phyloP scores from a whole-genome alignment of 164 flowering plant species.

The Magnolia officinalis region DNA sequence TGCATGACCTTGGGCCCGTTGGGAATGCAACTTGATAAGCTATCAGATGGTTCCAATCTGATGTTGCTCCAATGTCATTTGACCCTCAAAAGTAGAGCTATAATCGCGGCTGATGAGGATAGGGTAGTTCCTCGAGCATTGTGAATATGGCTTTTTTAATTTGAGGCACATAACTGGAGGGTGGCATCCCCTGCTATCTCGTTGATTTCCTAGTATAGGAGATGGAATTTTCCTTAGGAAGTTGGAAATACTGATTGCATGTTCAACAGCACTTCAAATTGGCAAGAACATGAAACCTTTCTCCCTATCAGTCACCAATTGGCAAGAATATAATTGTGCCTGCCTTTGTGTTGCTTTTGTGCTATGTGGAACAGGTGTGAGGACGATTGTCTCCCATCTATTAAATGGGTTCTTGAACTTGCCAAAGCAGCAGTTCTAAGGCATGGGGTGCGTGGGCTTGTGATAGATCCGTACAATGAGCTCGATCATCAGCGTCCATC shows the following conservation, averaged over 20 bases:
- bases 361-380: slow-evolving; percentile 60
- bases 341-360: not conserved
- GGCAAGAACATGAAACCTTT: not conserved
- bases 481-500: slow-evolving; percentile 88
- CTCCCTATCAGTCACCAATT: not conserved
- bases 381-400: slow-evolving; percentile 82
- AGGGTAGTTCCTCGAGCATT: not conserved
- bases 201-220: not conserved
- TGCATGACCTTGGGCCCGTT: too few species aligned
- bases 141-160: not conserved
- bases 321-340: not conserved
- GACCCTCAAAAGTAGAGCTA: too few species aligned
- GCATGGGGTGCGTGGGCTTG: slow-evolving; percentile 92
- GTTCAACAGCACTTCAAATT: not conserved
- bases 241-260: not conserved
- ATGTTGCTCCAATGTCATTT: too few species aligned
- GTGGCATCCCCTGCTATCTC: not conserved
- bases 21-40: too few species aligned
- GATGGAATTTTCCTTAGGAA: not conserved
- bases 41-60: too few species aligned
- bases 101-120: too few species aligned
- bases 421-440: slow-evolving; percentile 88
- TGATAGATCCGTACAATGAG: slow-evolving; percentile 99
- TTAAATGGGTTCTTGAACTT: slow-evolving; percentile 87
- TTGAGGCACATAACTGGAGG: not conserved